Conservation (phyloP, 768 basidiomycete genomes). For the Thelephora ganbajun region DNA sequence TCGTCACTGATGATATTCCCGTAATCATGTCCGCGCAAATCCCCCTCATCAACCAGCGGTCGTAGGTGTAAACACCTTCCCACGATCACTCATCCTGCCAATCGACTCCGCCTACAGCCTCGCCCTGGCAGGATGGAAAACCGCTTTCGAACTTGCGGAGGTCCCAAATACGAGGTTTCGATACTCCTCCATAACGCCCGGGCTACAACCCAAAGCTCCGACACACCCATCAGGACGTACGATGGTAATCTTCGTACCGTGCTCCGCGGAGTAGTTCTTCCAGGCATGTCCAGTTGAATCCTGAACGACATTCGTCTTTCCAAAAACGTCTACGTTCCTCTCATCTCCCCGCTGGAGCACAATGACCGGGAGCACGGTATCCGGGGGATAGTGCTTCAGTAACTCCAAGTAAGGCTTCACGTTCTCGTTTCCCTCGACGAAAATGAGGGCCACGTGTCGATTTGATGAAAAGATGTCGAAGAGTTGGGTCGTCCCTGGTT, state of each 20-base stretch:
- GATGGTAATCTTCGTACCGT: neutral
- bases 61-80: too few relatives aligned
- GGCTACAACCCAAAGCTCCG: neutral
- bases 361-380: neutral
- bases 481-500: slow-evolving; percentile 8
- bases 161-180: neutral
- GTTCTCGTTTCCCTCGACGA: slow-evolving; percentile 6
- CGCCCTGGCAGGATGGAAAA: too few relatives aligned
- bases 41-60: too few relatives aligned
- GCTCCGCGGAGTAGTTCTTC: neutral
- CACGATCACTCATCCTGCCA: too few relatives aligned
- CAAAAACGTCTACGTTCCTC: too few relatives aligned
- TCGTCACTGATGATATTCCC: too few relatives aligned
- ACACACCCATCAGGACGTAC: neutral
- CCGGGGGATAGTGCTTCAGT: neutral
- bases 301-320: neutral
- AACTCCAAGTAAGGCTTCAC: neutral
- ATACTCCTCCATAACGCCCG: neutral
- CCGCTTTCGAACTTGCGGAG: too few relatives aligned
- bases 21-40: too few relatives aligned
- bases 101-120: too few relatives aligned
- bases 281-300: neutral
- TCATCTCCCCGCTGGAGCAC: neutral
- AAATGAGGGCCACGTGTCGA: slow-evolving; percentile 20
- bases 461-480: slow-evolving; percentile 16